Percentiles rank a stretch among this genome's conserved stretches.
Evolutionary conservation across 352 stramenopile genomes (phyloP).

Genomic region (Pythium folliculosum): DNA sequence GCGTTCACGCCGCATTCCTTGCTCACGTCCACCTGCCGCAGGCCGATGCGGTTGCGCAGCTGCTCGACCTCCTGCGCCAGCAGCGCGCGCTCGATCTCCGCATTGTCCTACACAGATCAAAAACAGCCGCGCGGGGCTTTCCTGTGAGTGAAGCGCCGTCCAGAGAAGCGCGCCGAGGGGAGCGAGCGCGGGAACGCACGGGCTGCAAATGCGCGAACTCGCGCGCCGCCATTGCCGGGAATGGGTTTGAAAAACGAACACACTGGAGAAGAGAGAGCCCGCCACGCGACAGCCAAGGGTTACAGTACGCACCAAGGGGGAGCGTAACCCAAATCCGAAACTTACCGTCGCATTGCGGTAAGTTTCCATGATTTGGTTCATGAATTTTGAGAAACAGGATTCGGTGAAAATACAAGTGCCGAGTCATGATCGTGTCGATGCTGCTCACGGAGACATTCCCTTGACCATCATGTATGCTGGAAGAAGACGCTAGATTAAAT

Average conservation of each 20-base stretch:
- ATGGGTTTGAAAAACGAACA: constrained; percentile 3
- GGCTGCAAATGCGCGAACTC: constrained; percentile 82
- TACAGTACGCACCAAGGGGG: background rate
- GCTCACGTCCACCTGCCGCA: constrained; percentile 82
- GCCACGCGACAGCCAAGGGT: constrained; percentile 1
- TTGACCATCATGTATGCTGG: too few species aligned
- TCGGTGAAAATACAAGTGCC: background rate
- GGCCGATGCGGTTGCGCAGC: constrained; percentile 66
- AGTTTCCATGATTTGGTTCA: too few species aligned
- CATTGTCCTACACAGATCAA: constrained; percentile 64
- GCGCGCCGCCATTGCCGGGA: constrained; percentile 41
- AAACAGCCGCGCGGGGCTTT: too few species aligned
- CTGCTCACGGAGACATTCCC: too few species aligned
- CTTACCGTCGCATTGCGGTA: background rate
- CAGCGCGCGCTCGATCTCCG: constrained; percentile 80
- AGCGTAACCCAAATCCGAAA: background rate
- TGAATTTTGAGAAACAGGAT: too few species aligned
- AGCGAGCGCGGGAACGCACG: constrained; percentile 34
- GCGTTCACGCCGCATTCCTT: constrained; percentile 87
- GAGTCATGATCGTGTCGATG: background rate
- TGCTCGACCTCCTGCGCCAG: constrained; percentile 82
- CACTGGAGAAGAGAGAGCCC: background rate
- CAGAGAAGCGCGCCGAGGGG: background rate
- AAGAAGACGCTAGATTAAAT: too few species aligned
- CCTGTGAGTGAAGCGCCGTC: too few species aligned